phyloP scores from a whole-genome alignment of 129 eudicot species.

The Helichrysum umbraculigerum region DNA sequence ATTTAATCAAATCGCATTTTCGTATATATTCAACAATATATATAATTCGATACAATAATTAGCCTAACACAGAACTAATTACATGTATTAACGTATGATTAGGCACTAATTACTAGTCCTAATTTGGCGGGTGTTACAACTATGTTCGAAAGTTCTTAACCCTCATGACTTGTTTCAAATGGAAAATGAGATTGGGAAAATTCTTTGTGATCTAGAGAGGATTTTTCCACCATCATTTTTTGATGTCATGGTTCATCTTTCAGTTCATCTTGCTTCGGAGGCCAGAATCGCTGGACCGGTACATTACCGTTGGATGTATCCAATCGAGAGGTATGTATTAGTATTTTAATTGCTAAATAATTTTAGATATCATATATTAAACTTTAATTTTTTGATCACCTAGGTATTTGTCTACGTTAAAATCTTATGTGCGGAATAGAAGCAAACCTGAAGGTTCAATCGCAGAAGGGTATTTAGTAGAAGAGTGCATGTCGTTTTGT shows the following conservation, averaged over 20 bases:
- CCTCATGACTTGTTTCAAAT: too few relatives aligned
- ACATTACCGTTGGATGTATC: slow-evolving; percentile 8
- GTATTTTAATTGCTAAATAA: not conserved
- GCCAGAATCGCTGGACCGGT: slow-evolving; percentile 11
- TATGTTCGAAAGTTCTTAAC: too few relatives aligned
- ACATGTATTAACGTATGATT: too few relatives aligned
- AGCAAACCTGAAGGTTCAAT: not conserved
- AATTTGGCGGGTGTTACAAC: too few relatives aligned
- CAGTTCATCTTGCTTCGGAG: not conserved
- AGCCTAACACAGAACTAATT: too few relatives aligned
- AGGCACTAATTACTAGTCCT: too few relatives aligned
- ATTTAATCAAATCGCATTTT: too few relatives aligned
- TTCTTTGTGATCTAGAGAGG: too few relatives aligned
- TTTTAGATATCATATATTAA: not conserved
- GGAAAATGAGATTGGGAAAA: too few relatives aligned
- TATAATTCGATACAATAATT: too few relatives aligned
- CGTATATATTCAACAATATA: too few relatives aligned
- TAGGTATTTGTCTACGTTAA: slow-evolving; percentile 12
- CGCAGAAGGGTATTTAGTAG: too few relatives aligned
- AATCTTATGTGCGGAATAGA: slow-evolving; percentile 28
- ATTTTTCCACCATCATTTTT: slow-evolving; percentile 36
- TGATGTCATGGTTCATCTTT: slow-evolving; percentile 25
- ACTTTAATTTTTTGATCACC: not conserved
- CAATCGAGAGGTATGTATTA: not conserved
- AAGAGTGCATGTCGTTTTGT: not conserved